Base-by-base conservation (phyloP, 306 rosid species). In the Nissolia schottii region DNA sequence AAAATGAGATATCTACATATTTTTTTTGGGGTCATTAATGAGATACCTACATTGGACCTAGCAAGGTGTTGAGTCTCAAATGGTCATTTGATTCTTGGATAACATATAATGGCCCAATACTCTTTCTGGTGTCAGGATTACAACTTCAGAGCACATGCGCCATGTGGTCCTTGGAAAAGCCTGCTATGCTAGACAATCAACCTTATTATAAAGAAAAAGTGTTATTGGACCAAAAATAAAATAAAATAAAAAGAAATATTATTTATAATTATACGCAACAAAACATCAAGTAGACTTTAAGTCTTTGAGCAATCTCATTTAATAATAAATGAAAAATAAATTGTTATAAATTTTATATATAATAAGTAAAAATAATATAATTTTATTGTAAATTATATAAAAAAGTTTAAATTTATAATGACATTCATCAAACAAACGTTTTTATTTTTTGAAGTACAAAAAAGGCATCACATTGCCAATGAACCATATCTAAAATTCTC, bases 91-190 rank as follows among this genome's bases (percentile, higher is more conserved):
- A 20, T 60, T 67, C 11, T 41, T 49, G 25, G 50, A 48, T 28
- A 56, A 74, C 59, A 6, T 43, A 15, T 4, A 50, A 15, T 79
- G 83, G 76, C 61, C 78, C 70, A 70, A 77, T 40, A 59, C 75
- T n/a, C 55, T 58, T n/a, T 60, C 18, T 38, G 34, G 71, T 79
- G 84, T 73, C 72, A 80, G 77, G 50, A 61, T 51, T 50, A 41
- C 22, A 74, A 38, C 51, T 62, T 40, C 9, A 18, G 38, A 13
- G 68, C 83, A 82, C 81, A 83, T 78, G 86, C 50, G 41, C 69
- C 76, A 70, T 75, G 83, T 79, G 76, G 70, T 79, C 74, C 83
- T 70, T 7, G 34, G 4, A 12, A 46, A 48, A 37, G 46, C 46
- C 50, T 3, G n/a, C 31, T 57, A 35, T 27, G 58, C 34, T 66